Evolutionary conservation across 108 stramenopile species (phyloP), one percentile per base, ranked within the genome.

Genomic region (Conticribra weissflogii): DNA sequence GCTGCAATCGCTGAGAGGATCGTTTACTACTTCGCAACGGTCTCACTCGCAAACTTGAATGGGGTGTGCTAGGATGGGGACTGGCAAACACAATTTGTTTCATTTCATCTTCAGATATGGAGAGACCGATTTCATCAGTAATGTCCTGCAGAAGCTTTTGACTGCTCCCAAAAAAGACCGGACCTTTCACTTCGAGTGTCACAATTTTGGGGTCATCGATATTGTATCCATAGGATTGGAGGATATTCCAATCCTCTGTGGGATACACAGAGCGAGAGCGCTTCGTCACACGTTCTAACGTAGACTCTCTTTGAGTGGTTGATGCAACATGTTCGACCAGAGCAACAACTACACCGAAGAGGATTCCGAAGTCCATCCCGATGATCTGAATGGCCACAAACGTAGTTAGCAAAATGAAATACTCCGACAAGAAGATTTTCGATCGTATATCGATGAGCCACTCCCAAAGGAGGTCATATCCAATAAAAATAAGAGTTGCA

Each of bases 261-360:
- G 64, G 64, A 84, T 87, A 93, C 1, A 90, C 80, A 15, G 89
- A 88, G 31, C 87, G 54, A 18, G 92, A 93, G 17, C 86, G 84
- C 46, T 87, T 88, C 21, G 74, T 50, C 0, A 89, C 86, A 14
- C 81, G 65, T 16, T 54, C 64, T 23, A 90, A 58, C 9, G 74
- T 66, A 0, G 86, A 74, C 1, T 78, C 63, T 63, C 83, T n/a
- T n/a, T n/a, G 68, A 0, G 93, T 83, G 14, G 88, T 89, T 0
- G 87, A 82, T 22, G 89, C 74, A 5, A 88, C 89, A 67, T 92
- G 84, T 63, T 95, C 93, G 18, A 89, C 83, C 25, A 95, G 67
- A 16, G 89, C 83, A 32, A 91, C 71, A 25, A 95, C 63, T 7
- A 82, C 71, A 15, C 81, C 81, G 33, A 82, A 76, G 0, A 77